Evolutionary conservation across 179 eudicot species (phyloP), one percentile per base, ranked within the genome.

Genomic region (Drosera spatulata): DNA sequence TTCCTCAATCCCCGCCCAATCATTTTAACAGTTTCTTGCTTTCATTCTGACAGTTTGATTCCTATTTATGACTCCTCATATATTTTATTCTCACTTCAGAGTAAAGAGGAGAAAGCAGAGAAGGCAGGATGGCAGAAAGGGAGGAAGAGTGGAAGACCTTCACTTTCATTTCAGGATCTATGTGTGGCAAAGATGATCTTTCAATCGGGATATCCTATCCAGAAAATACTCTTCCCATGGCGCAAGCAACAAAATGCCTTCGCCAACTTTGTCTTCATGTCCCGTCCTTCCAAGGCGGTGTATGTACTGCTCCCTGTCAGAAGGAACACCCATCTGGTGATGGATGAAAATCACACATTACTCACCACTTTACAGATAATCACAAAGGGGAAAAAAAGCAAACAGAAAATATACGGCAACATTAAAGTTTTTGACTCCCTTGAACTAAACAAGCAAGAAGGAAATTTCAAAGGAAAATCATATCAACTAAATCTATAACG

Each of bases 281-380:
- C 97, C 99, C 39, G 99, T 93, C 73, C 97, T 81, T 73, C 97
- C 99, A 65, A 89, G 80, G 37, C 95, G 85, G 70, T 86, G 93
- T 55, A 86, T 81, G 69, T 93, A 93, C 43, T 89, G 89, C 66
- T 83, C 90, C 60, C 86, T 75, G 61, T 89, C 91, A 12, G 79
- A 38, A 47, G 96, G 99, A 52, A 80, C 66, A 54, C 99, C 95
- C 58, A 89, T 83, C 99, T 93, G 76, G 51, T 62, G 60, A 73
- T 12, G 55, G 42, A 7, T 4, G 5, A 43, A 43, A 7, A 43
- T 43, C 45, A 7, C 8, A 43, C 45, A 43, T 43, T 22, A 22
- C 33, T 22, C 45, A 43, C 8, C 45, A 4, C 45, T 4, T 43
- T 43, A 39, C 44, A 15, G 10, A 39, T 37, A 33, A 56, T 56